Base-by-base conservation (phyloP, 805 yeast genomes). In the Metschnikowia rubicola region DNA sequence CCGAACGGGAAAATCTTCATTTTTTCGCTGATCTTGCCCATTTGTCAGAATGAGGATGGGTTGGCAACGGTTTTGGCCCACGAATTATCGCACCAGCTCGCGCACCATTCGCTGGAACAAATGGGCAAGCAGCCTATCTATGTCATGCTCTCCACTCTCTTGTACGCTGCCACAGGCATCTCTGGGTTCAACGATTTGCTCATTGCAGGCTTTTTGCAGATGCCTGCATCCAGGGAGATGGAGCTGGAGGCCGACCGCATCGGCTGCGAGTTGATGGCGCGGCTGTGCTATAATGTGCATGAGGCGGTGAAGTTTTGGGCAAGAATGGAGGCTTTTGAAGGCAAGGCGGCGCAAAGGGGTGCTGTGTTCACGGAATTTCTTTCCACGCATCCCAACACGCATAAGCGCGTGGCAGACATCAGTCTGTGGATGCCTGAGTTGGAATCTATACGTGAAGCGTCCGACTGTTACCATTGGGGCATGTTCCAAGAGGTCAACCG, bases 1-100 rank as follows among this genome's bases (percentile, higher is more conserved):
- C 98, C 98, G 17, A 92, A 94, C 51, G 99, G 99, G 7, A 91
- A 91, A 64, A 96, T 94, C 37, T 94, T 94, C 67, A 90, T 94
- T 15, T 88, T 87, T 60, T 75, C 84, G 39, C 80, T 87, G 9
- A 88, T 94, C 35, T 62, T 94, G 39, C 86, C 87, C 1, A 79
- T 94, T 30, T 84, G 96, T 63, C 68, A 71, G 26, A 83, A 87
- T 60, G 95, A 89, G 43, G 95, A 89, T 62, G 97, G 97, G 2
- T 67, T 94, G 38, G 98, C 98, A n/a, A 90, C 98, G 0, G 97
- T 94, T 2, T 70, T 94, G 39, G 74, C 96, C 0, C 99, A 94
- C 63, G 99, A 94, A 59, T 79, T 91, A 46, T 91, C 97, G 0
- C 99, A 94, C 68, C 96, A 90, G 64, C 72, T 94, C 54, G 97